Conservation (phyloP, 2,329 filamentous ascomycete genomes). For the Bimuria novae-zelandiae region DNA sequence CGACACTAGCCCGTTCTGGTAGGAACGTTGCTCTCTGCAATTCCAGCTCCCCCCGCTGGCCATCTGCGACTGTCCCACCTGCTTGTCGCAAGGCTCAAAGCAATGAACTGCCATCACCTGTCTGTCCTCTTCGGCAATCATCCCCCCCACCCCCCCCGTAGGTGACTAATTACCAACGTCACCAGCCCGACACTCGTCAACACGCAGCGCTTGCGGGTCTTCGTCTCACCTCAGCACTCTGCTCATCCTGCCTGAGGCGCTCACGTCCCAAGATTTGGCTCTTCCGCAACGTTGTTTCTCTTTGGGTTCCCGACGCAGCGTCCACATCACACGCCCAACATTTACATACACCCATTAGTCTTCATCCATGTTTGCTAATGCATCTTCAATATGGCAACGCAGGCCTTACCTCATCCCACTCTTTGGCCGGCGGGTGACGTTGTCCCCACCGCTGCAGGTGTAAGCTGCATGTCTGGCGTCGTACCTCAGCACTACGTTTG, state of each 20-base stretch:
- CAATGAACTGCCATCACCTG: background rate
- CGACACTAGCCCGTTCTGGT: background rate
- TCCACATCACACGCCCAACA: constrained; percentile 1
- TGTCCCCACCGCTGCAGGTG: background rate
- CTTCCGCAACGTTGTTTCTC: background rate
- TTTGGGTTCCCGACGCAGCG: constrained; percentile 7
- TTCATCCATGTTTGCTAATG: background rate
- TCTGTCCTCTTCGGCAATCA: background rate
- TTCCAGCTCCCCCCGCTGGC: background rate
- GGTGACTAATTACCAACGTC: background rate
- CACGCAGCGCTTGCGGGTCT: background rate
- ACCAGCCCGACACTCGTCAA: background rate
- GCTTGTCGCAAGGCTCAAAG: background rate
- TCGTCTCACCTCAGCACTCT: constrained; percentile 11
- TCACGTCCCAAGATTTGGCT: constrained; percentile 4
- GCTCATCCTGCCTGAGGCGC: constrained; percentile 19
- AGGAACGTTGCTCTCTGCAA: background rate
- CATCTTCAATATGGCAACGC: background rate
- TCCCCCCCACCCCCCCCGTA: no score
- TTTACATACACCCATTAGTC: background rate
- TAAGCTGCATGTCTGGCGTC: constrained; percentile 8
- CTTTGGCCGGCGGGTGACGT: background rate
- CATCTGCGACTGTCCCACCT: background rate
- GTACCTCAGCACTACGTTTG: constrained; percentile 7
- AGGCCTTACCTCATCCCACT: constrained; percentile 3